Evolutionary conservation across 192 early-diverging fungal species (phyloP).

Genomic region (Pilobolus umbonatus): DNA sequence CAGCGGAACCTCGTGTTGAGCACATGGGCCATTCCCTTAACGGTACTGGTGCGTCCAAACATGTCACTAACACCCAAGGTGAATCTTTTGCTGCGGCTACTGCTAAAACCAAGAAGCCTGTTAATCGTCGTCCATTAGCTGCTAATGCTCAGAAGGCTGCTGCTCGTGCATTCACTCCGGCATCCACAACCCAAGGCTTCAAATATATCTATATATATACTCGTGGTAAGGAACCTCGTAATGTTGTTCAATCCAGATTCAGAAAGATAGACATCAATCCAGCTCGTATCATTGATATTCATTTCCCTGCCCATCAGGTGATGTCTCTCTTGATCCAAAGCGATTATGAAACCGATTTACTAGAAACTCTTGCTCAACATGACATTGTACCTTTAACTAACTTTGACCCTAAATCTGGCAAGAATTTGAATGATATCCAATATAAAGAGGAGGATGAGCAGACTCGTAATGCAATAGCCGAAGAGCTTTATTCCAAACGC

Average conservation of each 20-base stretch:
- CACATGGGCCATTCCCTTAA: too few species aligned
- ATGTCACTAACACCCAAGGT: too few species aligned
- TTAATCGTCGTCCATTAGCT: too few species aligned
- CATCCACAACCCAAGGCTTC: background rate
- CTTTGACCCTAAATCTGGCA: slow-evolving; percentile 15
- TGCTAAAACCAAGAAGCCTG: too few species aligned
- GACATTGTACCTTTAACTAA: background rate
- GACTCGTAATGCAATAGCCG: too few species aligned
- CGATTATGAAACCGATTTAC: background rate
- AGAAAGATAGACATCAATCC: background rate
- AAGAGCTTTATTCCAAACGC: too few species aligned
- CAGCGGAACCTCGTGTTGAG: too few species aligned
- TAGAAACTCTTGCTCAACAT: background rate
- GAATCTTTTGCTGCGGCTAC: too few species aligned
- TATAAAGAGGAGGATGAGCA: too few species aligned
- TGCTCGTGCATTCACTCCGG: background rate
- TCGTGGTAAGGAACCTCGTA: background rate
- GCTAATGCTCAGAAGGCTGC: too few species aligned
- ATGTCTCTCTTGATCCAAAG: slow-evolving; percentile 10
- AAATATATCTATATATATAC: background rate
- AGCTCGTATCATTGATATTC: slow-evolving; percentile 13
- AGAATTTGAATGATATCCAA: too few species aligned
- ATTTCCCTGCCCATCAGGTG: slow-evolving; percentile 2
- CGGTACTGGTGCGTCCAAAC: too few species aligned
- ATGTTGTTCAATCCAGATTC: background rate